phyloP scores from a whole-genome alignment of 305 asterid species.

The Andrographis paniculata region DNA sequence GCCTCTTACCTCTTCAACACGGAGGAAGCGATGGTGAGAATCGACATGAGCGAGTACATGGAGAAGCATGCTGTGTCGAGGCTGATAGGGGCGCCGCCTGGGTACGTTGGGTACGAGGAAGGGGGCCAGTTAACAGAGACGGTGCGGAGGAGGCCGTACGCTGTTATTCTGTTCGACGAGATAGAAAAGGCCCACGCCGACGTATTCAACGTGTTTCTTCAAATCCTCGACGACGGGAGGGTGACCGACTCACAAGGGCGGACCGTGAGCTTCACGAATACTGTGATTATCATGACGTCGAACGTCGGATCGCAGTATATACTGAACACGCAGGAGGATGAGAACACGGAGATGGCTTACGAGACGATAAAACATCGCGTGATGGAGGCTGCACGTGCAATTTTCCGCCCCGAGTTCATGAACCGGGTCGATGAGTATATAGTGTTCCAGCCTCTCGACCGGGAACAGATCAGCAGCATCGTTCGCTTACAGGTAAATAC shows the following conservation, averaged over 20 bases:
- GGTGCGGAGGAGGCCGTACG: constrained; percentile 85
- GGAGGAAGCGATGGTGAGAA: constrained; percentile 85
- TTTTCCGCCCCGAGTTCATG: constrained; percentile 94
- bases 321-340: constrained; percentile 48
- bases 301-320: constrained; percentile 87
- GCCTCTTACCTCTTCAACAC: constrained; percentile 81
- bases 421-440: constrained; percentile 91
- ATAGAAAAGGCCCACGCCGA: constrained; percentile 92
- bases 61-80: constrained; percentile 94
- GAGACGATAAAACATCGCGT: constrained; percentile 65
- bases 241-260: constrained; percentile 93
- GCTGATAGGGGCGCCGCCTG: constrained; percentile 92
- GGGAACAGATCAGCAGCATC: constrained; percentile 57
- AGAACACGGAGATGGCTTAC: constrained; percentile 45
- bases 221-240: constrained; percentile 91
- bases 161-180: constrained; percentile 85
- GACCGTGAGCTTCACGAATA: constrained; percentile 72
- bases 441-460: constrained; percentile 92
- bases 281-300: constrained; percentile 89
- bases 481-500: constrained; percentile 55
- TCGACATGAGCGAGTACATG: constrained; percentile 98
- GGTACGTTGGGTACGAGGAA: constrained; percentile 92
- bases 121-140: constrained; percentile 90
- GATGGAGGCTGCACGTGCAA: constrained; percentile 74
- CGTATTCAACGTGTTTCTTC: constrained; percentile 88